phyloP scores from a whole-genome alignment of 176 grass and related monocot species.

The Oryza brachyantha region DNA sequence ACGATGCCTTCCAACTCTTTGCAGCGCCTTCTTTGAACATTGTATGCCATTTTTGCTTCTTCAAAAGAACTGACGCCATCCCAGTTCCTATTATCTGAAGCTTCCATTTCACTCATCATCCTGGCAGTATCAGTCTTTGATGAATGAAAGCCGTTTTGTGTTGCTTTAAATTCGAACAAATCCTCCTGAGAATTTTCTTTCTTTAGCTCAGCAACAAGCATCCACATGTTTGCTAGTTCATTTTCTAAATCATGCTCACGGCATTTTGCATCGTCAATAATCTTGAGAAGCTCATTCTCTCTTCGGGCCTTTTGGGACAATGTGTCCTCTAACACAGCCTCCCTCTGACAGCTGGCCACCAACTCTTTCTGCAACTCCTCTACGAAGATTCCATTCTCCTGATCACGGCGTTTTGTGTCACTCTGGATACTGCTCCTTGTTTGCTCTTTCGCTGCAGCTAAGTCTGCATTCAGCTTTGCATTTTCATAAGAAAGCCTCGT shows the following conservation, averaged over 20 bases:
- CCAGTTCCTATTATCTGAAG: constrained; percentile 43
- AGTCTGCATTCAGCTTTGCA: constrained; percentile 60
- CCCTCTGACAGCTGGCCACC: constrained; percentile 77
- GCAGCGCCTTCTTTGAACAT: constrained; percentile 58
- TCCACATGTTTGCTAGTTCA: constrained; percentile 86
- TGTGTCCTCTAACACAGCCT: constrained; percentile 66
- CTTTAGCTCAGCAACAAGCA: constrained; percentile 73
- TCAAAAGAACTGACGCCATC: constrained; percentile 58
- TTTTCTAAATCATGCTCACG: constrained; percentile 82
- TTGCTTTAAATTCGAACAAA: constrained; percentile 53
- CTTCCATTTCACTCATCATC: constrained; percentile 26
- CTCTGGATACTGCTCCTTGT: constrained; percentile 31
- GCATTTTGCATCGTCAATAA: constrained; percentile 67
- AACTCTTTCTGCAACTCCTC: constrained; percentile 93
- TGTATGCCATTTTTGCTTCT: constrained; percentile 69
- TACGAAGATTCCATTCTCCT: constrained; percentile 60
- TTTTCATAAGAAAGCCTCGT: constrained; percentile 97
- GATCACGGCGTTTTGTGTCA: constrained; percentile 38
- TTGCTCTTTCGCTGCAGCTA: constrained; percentile 53
- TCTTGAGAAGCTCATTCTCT: constrained; percentile 74
- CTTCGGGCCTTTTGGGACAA: constrained; percentile 68
- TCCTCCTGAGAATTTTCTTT: constrained; percentile 63
- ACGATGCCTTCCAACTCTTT: constrained; percentile 73
- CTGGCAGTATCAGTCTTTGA: constrained; percentile 34
- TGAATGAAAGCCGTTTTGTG: constrained; percentile 56